These are phyloP conservation scores for Oxytropis ochrocephala DNA, from an alignment of 306 rosid species.

Conservation along the genomic window DNA sequence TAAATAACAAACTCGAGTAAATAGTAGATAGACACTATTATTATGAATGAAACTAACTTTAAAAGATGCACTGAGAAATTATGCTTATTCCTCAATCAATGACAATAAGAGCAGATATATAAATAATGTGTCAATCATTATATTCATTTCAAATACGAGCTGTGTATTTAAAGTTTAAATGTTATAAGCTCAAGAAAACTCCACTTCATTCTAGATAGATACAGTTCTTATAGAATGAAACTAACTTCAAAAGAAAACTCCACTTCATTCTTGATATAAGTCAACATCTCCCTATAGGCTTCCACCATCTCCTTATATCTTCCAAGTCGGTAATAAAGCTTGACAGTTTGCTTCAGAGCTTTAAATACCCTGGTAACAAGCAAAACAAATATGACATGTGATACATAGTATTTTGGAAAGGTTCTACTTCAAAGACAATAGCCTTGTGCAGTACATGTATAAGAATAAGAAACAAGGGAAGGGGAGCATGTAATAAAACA, in stretches of 20 bases:
- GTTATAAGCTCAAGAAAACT: neutral
- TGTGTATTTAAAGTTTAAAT: neutral
- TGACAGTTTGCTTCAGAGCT: constrained; percentile 95
- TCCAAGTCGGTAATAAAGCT: constrained; percentile 84
- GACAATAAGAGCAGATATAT: no score
- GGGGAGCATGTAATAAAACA: neutral
- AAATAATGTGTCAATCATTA: neutral
- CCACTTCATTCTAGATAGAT: neutral
- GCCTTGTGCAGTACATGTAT: neutral
- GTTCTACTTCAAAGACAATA: no score
- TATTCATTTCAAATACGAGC: neutral
- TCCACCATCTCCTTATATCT: constrained; percentile 96
- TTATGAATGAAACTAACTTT: no score
- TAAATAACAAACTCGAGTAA: no score
- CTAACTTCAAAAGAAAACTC: neutral
- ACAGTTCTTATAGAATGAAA: neutral
- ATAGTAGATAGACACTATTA: no score
- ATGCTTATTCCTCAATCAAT: no score
- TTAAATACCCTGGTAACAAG: constrained; percentile 76
- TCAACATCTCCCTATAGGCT: constrained; percentile 91
- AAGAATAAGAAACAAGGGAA: neutral
- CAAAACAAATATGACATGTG: no score
- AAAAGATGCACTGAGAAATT: no score
- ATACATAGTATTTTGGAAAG: no score
- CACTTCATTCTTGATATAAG: constrained; percentile 93